Percentiles rank a stretch among this genome's conserved stretches.
These are phyloP conservation scores for Gymnopilus junonius DNA, from an alignment of 768 basidiomycete species.

Conservation along the genomic window DNA sequence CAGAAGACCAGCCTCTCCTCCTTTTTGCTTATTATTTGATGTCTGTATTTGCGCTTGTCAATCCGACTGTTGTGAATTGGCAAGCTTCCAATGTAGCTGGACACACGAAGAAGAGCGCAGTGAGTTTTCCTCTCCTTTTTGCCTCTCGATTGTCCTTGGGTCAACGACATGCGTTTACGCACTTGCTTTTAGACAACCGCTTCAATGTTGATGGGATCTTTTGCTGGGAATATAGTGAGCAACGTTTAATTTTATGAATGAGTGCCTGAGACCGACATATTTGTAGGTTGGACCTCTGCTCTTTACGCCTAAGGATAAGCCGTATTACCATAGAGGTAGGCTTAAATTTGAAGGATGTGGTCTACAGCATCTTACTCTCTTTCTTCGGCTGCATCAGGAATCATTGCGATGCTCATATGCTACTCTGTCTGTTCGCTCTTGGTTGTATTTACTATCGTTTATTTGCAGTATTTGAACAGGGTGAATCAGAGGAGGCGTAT, in stretches of 20 bases:
- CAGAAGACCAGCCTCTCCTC: slow-evolving; percentile 29
- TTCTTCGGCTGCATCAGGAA: slow-evolving; percentile 15
- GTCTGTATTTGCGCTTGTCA: slow-evolving; percentile 22
- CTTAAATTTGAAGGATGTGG: background rate
- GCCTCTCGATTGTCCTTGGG: too few species aligned
- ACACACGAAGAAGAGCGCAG: slow-evolving; percentile 22
- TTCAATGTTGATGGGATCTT: slow-evolving; percentile 14
- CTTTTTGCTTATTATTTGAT: slow-evolving; percentile 37
- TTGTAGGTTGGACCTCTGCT: slow-evolving; percentile 21
- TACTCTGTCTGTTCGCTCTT: slow-evolving; percentile 2
- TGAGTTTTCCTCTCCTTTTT: too few species aligned
- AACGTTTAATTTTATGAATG: too few species aligned
- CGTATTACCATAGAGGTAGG: slow-evolving; percentile 23
- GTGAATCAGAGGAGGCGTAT: slow-evolving; percentile 18
- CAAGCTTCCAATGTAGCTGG: slow-evolving; percentile 40
- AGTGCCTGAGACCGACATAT: too few species aligned
- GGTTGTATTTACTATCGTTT: slow-evolving; percentile 8
- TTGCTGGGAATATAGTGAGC: slow-evolving; percentile 15
- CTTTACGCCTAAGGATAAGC: slow-evolving; percentile 18
- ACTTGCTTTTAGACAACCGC: slow-evolving; percentile 9
- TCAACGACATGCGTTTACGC: too few species aligned
- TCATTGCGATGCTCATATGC: slow-evolving; percentile 17
- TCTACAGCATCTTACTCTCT: background rate
- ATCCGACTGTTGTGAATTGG: slow-evolving; percentile 35
- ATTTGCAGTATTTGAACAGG: slow-evolving; percentile 18